Conservation (phyloP, 1,284 basidiomycete species). For the Thelephora terrestris region DNA sequence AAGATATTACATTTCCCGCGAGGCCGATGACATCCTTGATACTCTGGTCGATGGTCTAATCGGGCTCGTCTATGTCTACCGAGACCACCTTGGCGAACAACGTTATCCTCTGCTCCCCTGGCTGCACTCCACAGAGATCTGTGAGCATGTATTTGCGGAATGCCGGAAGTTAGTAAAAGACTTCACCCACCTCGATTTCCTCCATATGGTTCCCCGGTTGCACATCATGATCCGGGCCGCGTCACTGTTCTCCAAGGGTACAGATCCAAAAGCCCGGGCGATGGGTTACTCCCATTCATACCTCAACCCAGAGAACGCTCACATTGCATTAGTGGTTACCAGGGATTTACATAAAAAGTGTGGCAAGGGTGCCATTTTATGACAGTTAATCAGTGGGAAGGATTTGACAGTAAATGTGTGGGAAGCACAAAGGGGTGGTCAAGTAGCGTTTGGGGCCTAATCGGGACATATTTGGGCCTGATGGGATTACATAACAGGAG, state of each 20-base stretch:
- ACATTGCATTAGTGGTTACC: too few species aligned
- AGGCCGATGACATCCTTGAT: slow-evolving; percentile 22
- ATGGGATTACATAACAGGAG: too few species aligned
- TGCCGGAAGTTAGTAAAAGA: not conserved
- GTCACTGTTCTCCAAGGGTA: not conserved
- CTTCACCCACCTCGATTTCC: not conserved
- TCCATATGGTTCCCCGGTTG: not conserved
- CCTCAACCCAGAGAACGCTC: slow-evolving; percentile 1
- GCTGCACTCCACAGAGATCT: slow-evolving; percentile 24
- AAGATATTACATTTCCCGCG: slow-evolving; percentile 24
- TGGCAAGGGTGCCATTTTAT: too few species aligned
- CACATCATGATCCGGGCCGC: not conserved
- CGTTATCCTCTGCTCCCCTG: slow-evolving; percentile 27
- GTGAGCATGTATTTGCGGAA: too few species aligned
- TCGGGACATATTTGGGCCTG: too few species aligned
- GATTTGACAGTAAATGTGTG: too few species aligned
- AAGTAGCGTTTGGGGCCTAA: too few species aligned
- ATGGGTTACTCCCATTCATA: slow-evolving; percentile 13
- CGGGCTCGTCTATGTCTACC: slow-evolving; percentile 21
- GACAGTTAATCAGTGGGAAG: too few species aligned
- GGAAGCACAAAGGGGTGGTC: too few species aligned
- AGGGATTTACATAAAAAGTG: too few species aligned
- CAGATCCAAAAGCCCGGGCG: slow-evolving; percentile 8
- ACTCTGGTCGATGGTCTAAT: slow-evolving; percentile 24
- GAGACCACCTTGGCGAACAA: slow-evolving; percentile 2